phyloP scores from a whole-genome alignment of 176 grass and related monocot genomes.

The Rhipidocladum racemiflorum region DNA sequence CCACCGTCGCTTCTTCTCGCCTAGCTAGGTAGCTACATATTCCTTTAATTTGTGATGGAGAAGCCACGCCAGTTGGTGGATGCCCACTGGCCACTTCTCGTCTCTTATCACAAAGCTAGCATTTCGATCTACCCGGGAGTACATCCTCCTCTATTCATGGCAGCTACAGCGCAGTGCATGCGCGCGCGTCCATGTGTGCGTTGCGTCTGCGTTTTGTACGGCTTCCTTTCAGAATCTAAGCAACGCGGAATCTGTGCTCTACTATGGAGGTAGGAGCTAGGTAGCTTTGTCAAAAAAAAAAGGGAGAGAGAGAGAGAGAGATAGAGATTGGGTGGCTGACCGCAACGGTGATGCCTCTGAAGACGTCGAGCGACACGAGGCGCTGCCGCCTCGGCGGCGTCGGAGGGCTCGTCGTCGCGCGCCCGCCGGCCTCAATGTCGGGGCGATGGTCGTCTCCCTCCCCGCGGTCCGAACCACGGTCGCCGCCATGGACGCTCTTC shows the following conservation, averaged over 20 bases:
- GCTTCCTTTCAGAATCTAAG: too few species aligned
- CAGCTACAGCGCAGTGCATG: too few species aligned
- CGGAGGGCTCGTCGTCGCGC: too few species aligned
- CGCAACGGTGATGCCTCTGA: conserved; percentile 67
- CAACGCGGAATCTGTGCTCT: not conserved
- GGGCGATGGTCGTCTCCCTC: not conserved
- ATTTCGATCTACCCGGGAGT: too few species aligned
- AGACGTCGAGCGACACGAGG: conserved; percentile 79
- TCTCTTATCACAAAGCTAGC: not conserved
- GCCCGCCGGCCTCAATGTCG: conserved; percentile 14
- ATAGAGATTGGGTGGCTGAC: conserved; percentile 28
- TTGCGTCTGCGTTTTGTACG: too few species aligned
- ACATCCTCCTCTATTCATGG: too few species aligned
- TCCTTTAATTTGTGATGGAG: conserved; percentile 13
- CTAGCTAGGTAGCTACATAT: not conserved
- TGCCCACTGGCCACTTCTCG: not conserved
- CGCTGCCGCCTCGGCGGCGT: not conserved
- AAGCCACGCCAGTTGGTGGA: not conserved
- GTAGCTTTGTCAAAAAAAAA: not conserved
- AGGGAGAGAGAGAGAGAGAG: too few species aligned
- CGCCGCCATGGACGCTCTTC: not conserved
- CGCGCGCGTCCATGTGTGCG: too few species aligned
- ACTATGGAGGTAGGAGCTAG: not conserved
- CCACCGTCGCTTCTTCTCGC: not conserved
- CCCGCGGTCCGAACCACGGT: not conserved